These are phyloP conservation scores for Rhazya stricta DNA, from an alignment of 257 asterid genomes.

Conservation along the genomic window DNA sequence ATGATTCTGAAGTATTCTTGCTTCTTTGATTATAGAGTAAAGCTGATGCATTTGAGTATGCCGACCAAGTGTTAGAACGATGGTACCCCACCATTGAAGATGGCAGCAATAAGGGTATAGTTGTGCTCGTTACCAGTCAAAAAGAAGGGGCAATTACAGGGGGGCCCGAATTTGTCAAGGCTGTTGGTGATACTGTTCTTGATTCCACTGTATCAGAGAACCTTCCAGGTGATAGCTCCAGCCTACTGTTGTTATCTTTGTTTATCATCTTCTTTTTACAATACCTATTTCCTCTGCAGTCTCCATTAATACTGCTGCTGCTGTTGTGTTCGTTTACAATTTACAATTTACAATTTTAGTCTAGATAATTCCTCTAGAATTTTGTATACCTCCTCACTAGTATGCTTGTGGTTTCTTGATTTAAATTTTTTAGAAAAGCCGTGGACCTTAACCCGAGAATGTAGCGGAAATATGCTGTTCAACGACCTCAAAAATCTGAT, in stretches of 20 bases:
- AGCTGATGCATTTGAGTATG: conserved; percentile 98
- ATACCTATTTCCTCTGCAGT: background rate
- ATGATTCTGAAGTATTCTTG: background rate
- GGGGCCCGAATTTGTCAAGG: conserved; percentile 83
- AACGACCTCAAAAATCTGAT: background rate
- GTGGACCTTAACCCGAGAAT: background rate
- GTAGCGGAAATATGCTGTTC: background rate
- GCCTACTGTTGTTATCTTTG: background rate
- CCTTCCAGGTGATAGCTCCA: conserved; percentile 59
- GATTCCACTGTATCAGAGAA: conserved; percentile 93
- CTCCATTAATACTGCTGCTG: background rate
- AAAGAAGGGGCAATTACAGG: conserved; percentile 98
- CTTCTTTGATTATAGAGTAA: conserved; percentile 57
- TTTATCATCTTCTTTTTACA: background rate
- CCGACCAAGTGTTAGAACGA: conserved; percentile 79
- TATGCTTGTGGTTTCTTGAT: background rate
- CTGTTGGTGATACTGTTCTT: conserved; percentile 88
- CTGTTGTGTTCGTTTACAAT: background rate
- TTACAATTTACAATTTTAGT: background rate
- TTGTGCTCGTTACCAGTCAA: conserved; percentile 95
- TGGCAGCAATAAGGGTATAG: conserved; percentile 81
- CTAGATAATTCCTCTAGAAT: background rate
- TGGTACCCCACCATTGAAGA: conserved; percentile 92
- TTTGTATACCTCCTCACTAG: background rate
- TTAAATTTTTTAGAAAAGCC: background rate